Base-by-base conservation (phyloP, 2,329 filamentous ascomycete genomes). In the Sporothrix pallida region DNA sequence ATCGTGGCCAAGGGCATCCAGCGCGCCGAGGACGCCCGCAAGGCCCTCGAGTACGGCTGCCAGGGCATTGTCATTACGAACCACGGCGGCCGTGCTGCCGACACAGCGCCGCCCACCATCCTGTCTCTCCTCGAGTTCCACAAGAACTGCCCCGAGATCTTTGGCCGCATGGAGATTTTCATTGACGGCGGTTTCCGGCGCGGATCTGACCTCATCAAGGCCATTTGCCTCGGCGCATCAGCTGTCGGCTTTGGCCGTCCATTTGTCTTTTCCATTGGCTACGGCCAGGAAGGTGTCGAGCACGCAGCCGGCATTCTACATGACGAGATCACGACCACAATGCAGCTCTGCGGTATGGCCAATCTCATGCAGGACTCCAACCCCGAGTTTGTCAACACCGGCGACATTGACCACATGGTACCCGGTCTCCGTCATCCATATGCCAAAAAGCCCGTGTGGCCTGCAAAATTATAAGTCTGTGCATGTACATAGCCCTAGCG, bases 1-100 rank as follows among this genome's bases (percentile, higher is more conserved):
- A 82, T 89, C n/a, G 84, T 88, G 70, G 75, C 89, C 42, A 89
- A 89, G 78, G 87, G 87, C 0, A 83, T 89, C 2, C 87, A 88
- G 81, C 85, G 82, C 23, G 87, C 86, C 0, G 86, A 86, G 42
- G 87, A 90, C 77, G 87, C 88, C 0, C 82, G 82, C 15, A 77
- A 83, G 52, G 87, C 88, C 0, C 83, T 86, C 72, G 79, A 85
- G 62, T 79, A 83, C 72, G 87, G 86, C 0, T 81, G 86, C 67
- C 84, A 88, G 73, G 87, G 87, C 0, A 86, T 90, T 65, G 79
- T 88, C 73, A 76, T 90, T 48, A 87, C 85, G 74, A 90, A 90
- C 75, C 88, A 90, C 72, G 88, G 88, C 20, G 88, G 88, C 2
- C 81, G 88, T 42, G 86, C 87, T 1, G 81, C 88, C 1, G 87